Evolutionary conservation across 2,329 filamentous ascomycete genomes (phyloP), one percentile per base, ranked within the genome.

Genomic region (Apiospora koreana): DNA sequence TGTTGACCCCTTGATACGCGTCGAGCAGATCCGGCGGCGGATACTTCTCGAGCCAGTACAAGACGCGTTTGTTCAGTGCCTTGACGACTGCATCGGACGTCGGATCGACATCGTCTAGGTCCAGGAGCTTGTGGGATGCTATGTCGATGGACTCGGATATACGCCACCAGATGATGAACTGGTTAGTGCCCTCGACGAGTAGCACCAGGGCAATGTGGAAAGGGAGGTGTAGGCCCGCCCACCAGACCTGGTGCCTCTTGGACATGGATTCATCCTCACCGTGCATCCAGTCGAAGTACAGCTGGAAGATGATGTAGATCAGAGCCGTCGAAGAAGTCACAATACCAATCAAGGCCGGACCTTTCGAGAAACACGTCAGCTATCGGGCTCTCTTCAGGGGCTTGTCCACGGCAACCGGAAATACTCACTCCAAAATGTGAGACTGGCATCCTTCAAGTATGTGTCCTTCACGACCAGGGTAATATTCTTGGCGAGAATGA

Each of bases 251-350:
- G 5, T 87, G 85, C 64, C 88, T 81, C 78, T 83, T 71, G 79
- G 87, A 78, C 83, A 85, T 87, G 42, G 90, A 85, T 71, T 89
- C 86, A 67, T 88, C 88, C 7, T 75, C 75, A 4, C 41, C 54
- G 76, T 91, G 90, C 78, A 91, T 88, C 87, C 88, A 92, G 73
- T 92, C 84, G 69, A 92, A 86, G 71, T 86, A 85, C 45, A 84
- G 75, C 68, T 85, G 80, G 74, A 84, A 86, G 67, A 85, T 77
- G 62, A 83, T 80, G 74, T 85, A 86, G 35, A 85, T 80, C n/a
- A 82, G 81, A 6, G 81, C 78, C 0, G 80, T 75, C 1, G 81
- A 79, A 1, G 83, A 77, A 0, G 79, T 80, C 12, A 85, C 77
- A 28, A 83, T 78, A 5, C 83, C 83, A 23, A 85, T 83, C 2